Base-by-base conservation (phyloP, 352 stramenopile species). In the Thraustochytrium sp. region DNA sequence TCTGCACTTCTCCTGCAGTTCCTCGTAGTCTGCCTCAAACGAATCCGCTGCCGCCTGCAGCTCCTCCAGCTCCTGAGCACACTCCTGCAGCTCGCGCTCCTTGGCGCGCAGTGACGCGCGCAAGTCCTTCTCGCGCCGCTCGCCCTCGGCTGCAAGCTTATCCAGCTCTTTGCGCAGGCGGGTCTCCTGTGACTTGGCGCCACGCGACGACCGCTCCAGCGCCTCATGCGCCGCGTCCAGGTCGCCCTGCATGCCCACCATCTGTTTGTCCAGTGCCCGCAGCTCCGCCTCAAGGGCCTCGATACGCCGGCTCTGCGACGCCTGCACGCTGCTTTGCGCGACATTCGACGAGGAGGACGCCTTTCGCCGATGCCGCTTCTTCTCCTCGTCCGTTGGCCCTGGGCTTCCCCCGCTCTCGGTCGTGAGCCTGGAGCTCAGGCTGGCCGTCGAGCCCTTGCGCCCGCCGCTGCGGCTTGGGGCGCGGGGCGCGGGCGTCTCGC, bases 21-120 rank as follows among this genome's bases (percentile, higher is more conserved):
- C 68, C 13, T 80, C 68, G 51, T 80, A 80, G 42, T 80, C 68
- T 8, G 31, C 68, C 18, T 80, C 68, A 80, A 80, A 80, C 4
- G 40, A 8, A 13, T 80, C 68, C 0, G 49, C 44, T 3, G 48
- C 53, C 23, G 16, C 13, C 21, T 31, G 59, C 26, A 72, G 26
- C 46, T 80, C 68, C 23, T 42, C 29, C 21, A 80, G 68, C 42
- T 80, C 68, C 26, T 80, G 3, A 9, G 31, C 46, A 23, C 21
- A n/a, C 13, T 48, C 42, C 26, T 18, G 13, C 9, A 80, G 63
- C 13, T 44, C 21, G 44, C 51, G 34, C 21, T 80, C 68, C 16
- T 72, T 38, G n/a, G 3, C 40, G 11, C 42, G 18, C 1, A 55
- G 76, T 8, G 40, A 31, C 23, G 46, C 46, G 8, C 38, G 48